phyloP scores from a whole-genome alignment of 2,329 filamentous ascomycete genomes.

The Aurifilum marmelostoma region DNA sequence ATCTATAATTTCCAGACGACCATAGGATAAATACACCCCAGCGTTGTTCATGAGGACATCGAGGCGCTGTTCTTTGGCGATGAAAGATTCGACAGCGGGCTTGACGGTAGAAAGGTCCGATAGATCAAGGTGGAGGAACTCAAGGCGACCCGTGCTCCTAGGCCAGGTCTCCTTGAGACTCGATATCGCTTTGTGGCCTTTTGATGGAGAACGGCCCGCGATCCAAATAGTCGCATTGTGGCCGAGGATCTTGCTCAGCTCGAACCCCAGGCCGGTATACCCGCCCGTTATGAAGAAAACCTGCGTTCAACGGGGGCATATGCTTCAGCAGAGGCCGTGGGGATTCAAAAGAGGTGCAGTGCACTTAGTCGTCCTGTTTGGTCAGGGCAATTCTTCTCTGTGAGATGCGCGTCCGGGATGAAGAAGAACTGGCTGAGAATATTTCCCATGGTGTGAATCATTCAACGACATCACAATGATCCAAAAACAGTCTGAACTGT shows the following conservation, averaged over 20 bases:
- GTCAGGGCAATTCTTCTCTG: slow-evolving; percentile 35
- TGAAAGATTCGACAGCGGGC: slow-evolving; percentile 8
- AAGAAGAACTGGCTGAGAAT: slow-evolving; percentile 34
- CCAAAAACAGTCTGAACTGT: neutral
- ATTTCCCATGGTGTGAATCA: slow-evolving; percentile 33
- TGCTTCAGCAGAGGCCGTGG: neutral
- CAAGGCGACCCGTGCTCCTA: slow-evolving; percentile 1
- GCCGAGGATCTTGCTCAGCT: slow-evolving; percentile 49
- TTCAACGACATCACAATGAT: neutral
- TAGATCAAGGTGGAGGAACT: slow-evolving; percentile 17
- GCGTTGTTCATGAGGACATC: slow-evolving; percentile 21
- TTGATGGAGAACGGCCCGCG: slow-evolving; percentile 41
- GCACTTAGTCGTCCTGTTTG: slow-evolving; percentile 32
- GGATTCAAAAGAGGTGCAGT: neutral
- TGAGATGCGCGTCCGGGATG: slow-evolving; percentile 31
- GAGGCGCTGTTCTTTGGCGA: slow-evolving; percentile 8
- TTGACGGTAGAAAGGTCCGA: slow-evolving; percentile 20
- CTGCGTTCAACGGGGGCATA: neutral
- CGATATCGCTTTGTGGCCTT: slow-evolving; percentile 8
- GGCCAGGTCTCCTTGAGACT: neutral
- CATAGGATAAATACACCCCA: slow-evolving; percentile 31
- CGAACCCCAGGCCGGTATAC: slow-evolving; percentile 43
- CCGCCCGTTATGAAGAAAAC: slow-evolving; percentile 46
- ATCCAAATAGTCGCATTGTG: slow-evolving; percentile 53
- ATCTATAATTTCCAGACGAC: slow-evolving; percentile 9